Evolutionary conservation across 306 rosid species (phyloP), one percentile per base, ranked within the genome.

Genomic region (Hippophae rhamnoides): DNA sequence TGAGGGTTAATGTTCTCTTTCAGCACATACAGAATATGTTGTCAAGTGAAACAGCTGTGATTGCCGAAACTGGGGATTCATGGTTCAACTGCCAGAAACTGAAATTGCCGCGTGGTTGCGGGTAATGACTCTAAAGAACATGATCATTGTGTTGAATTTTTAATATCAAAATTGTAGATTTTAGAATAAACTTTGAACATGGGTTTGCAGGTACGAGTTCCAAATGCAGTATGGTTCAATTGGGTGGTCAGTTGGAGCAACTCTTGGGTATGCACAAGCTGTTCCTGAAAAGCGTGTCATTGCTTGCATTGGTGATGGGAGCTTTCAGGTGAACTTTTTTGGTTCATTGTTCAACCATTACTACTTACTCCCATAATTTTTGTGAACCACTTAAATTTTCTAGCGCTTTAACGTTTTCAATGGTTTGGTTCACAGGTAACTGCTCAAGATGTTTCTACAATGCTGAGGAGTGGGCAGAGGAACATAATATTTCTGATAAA

Each of bases 171-270:
- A 31, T 31, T 2, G 38, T 31, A 27, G 50, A 59, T 57, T 31
- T 72, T 54, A 55, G 49, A 50, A 38, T 50, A 7, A 57, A 59
- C 38, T 31, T 31, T 31, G 38, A 62, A 66, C 71, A 49, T 73
- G 76, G 65, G 62, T 43, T 70, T 78, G 71, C 74, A 79, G 84
- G 69, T 79, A 79, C 12, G 81, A 79, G 43, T 76, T 79, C 69
- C 81, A 79, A 13, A 79, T 79, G 78, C 84, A 75, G 27, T 79
- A 75, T 59, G 72, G 79, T 9, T 75, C 84, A 6, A 79, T 79
- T 43, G 84, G 84, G n/a, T 79, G 81, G 84, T 79, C 79, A 10
- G 81, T 79, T 52, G 84, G 81, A 49, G 84, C 76, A 13, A 76
- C 81, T 1, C 73, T 76, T 26, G 81, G 84, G 45, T 79, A 79